These are phyloP conservation scores for Phytophthora capsici DNA, from an alignment of 352 stramenopile species.

Conservation along the genomic window DNA sequence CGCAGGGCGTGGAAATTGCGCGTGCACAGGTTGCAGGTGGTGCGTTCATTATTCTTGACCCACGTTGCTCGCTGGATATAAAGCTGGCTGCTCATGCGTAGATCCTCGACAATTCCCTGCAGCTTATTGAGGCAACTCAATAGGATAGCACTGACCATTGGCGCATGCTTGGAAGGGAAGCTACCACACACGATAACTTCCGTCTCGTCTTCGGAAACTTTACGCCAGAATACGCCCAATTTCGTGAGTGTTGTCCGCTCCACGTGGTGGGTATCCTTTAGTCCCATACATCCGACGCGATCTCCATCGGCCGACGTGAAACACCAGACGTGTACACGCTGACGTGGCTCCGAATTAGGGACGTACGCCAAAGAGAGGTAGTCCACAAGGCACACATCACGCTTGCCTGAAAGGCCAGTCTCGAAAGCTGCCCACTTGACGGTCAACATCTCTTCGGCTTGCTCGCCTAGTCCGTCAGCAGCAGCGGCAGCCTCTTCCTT, in stretches of 20 bases:
- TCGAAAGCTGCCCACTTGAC: slow-evolving; percentile 84
- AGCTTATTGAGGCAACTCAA: slow-evolving; percentile 59
- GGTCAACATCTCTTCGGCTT: slow-evolving; percentile 65
- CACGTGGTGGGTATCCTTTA: slow-evolving; percentile 77
- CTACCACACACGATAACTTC: slow-evolving; percentile 83
- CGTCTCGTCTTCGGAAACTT: slow-evolving; percentile 69
- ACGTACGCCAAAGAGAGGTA: slow-evolving; percentile 73
- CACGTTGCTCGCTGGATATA: slow-evolving; percentile 79
- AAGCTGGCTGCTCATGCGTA: slow-evolving; percentile 76
- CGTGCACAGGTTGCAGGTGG: slow-evolving; percentile 76
- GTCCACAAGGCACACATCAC: slow-evolving; percentile 79
- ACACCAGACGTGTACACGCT: slow-evolving; percentile 76
- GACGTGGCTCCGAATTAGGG: slow-evolving; percentile 59
- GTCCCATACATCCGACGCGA: slow-evolving; percentile 78
- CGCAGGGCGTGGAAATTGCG: slow-evolving; percentile 79
- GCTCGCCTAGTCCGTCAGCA: slow-evolving; percentile 33
- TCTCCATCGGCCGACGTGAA: slow-evolving; percentile 76
- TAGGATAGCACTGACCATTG: slow-evolving; percentile 58
- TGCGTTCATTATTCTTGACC: slow-evolving; percentile 79
- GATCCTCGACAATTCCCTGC: slow-evolving; percentile 73
- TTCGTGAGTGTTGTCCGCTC: slow-evolving; percentile 63
- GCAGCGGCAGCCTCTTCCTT: slow-evolving; percentile 37
- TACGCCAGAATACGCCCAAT: slow-evolving; percentile 78
- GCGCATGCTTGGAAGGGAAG: slow-evolving; percentile 76
- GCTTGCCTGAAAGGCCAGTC: slow-evolving; percentile 57